Evolutionary conservation across 116 monocot genomes (phyloP).

Genomic region (Dioscorea cayenensis): DNA sequence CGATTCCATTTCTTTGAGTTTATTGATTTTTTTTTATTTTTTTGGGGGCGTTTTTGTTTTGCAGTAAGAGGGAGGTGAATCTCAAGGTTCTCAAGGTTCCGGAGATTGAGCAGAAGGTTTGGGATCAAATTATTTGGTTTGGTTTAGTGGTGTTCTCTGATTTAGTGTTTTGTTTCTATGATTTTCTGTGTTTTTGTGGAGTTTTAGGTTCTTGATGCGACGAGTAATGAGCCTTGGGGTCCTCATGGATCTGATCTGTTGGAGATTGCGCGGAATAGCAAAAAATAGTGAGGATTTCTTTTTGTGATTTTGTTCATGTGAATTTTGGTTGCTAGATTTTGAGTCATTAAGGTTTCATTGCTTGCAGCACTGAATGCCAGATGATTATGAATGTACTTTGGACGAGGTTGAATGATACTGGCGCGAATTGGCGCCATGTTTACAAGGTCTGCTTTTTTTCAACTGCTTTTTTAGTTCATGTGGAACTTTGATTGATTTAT

Average conservation of each 20-base stretch:
- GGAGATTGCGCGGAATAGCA: constrained; percentile 51
- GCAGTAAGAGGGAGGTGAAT: constrained; percentile 53
- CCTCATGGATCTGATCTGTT: constrained; percentile 59
- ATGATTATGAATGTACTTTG: constrained; percentile 69
- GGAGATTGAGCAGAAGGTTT: constrained; percentile 48
- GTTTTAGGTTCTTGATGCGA: constrained; percentile 63
- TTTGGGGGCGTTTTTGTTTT: neutral
- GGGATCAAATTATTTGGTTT: neutral
- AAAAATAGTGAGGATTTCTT: constrained; percentile 36
- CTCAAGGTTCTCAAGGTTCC: constrained; percentile 42
- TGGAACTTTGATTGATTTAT: neutral
- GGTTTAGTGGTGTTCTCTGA: neutral
- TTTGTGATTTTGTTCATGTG: neutral
- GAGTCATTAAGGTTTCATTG: neutral
- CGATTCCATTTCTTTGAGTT: neutral
- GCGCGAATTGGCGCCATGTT: constrained; percentile 58
- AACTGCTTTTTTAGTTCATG: neutral
- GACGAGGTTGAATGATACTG: constrained; percentile 41
- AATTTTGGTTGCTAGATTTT: neutral
- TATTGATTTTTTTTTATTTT: constrained; percentile 3
- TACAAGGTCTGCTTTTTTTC: constrained; percentile 55
- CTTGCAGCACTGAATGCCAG: constrained; percentile 41
- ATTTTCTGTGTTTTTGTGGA: neutral
- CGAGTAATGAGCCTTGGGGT: constrained; percentile 67
- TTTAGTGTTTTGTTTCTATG: neutral